Evolutionary conservation across 805 yeast genomes (phyloP).

Genomic region (Komagataella populi): DNA sequence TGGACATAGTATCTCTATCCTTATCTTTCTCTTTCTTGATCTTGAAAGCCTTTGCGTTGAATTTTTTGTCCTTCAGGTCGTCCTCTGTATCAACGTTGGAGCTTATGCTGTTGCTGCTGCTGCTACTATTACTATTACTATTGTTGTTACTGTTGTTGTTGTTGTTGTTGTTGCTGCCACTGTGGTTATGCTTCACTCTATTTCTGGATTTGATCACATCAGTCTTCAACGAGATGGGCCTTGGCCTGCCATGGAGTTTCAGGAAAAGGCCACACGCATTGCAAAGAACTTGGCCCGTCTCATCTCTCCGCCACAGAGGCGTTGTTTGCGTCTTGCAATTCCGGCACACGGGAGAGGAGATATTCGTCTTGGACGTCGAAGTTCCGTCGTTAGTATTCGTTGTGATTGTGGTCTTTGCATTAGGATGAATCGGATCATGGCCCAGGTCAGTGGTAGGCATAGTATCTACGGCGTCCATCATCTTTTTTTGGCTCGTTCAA

Average conservation of each 20-base stretch:
- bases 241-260: constrained; percentile 82
- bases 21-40: constrained; percentile 9
- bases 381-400: constrained; percentile 45
- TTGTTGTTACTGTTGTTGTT: not conserved
- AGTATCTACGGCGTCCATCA: not conserved
- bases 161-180: constrained; percentile 1
- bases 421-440: constrained; percentile 36
- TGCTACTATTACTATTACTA: constrained; percentile 1
- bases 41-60: constrained; percentile 1
- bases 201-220: constrained; percentile 88
- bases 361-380: constrained; percentile 50
- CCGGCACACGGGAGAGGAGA: constrained; percentile 62
- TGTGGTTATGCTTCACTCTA: constrained; percentile 45
- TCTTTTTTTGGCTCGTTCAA: not conserved
- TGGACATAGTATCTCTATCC: constrained; percentile 3
- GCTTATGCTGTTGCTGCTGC: constrained; percentile 3
- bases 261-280: constrained; percentile 89
- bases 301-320: constrained; percentile 92
- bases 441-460: not conserved
- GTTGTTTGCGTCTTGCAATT: constrained; percentile 90
- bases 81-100: constrained; percentile 1
- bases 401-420: constrained; percentile 44
- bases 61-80: constrained; percentile 5
- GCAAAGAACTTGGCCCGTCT: constrained; percentile 78
- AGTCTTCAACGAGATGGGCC: constrained; percentile 85